Base-by-base conservation (phyloP, 2,329 filamentous ascomycete species). In the Dactylellina haptotyla region DNA sequence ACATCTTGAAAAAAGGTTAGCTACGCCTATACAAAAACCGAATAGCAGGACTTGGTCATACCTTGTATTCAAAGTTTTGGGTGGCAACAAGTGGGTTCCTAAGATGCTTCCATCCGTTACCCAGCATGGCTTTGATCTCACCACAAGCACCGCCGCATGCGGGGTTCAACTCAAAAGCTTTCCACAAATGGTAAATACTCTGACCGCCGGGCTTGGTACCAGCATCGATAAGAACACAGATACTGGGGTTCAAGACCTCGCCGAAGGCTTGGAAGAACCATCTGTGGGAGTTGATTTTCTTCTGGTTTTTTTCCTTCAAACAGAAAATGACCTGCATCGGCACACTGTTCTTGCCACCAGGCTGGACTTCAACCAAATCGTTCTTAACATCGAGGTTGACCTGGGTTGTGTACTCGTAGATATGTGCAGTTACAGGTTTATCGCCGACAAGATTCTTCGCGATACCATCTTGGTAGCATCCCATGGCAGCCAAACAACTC, bases 241-340 rank as follows among this genome's bases (percentile, higher is more conserved):
- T 96, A 79, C 98, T 98, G 39, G 95, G 95, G 75, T 98, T 90
- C 46, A 99, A 83, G 2, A 98, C 91, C 20, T 89, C 87, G 30
- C 95, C 95, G 80, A 99, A 99, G 0, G 94, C 95, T 77, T 96
- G 90, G 85, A 99, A 99, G 84, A 99, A 98, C 95, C 95, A 99
- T 80, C 95, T 86, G 81, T 99, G 95, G 0, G 95, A 98, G 81
- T 99, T 99, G 87, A 99, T 99, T 85, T 99, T 99, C 85, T 99
- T 99, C 83, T 97, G 93, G 80, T 99, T 99, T 87, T 97, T 98
- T 80, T 99, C 95, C 84, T 99, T 99, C 74, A 99, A 82, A 81
- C 95, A 99, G 84, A 99, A 99, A 3, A 99, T 87, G 84, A 99
- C 90, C 83, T 99, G 95, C 1, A 99, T 91, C 0, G 95, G 94